A percentile compares a stretch with the other conserved stretches of the same genome.
phyloP scores from a whole-genome alignment of 768 basidiomycete species.

The Agaricus sinodeliciosus region DNA sequence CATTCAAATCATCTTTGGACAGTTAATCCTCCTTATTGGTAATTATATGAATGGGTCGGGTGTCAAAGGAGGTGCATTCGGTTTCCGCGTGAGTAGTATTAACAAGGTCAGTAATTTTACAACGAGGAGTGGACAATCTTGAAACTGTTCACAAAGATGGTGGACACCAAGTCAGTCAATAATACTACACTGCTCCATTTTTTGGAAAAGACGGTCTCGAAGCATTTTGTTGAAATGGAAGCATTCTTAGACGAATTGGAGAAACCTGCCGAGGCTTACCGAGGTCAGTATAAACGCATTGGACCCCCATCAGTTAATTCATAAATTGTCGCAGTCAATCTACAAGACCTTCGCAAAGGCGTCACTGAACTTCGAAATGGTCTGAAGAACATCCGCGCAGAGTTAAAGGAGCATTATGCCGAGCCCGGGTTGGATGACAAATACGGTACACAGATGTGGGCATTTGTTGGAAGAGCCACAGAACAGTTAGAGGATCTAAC shows the following conservation, averaged over 20 bases:
- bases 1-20: background rate
- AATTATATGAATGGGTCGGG: slow-evolving; percentile 99
- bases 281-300: slow-evolving; percentile 45
- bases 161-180: slow-evolving; percentile 94
- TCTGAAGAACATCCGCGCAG: slow-evolving; percentile 72
- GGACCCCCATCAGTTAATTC: background rate
- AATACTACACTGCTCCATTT: slow-evolving; percentile 95
- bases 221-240: slow-evolving; percentile 84
- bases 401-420: slow-evolving; percentile 74
- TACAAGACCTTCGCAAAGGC: slow-evolving; percentile 79
- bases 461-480: slow-evolving; percentile 72
- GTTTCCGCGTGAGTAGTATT: slow-evolving; percentile 95
- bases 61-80: slow-evolving; percentile 93
- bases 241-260: slow-evolving; percentile 83
- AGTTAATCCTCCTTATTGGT: slow-evolving; percentile 90
- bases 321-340: slow-evolving; percentile 51
- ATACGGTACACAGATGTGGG: slow-evolving; percentile 90
- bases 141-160: slow-evolving; percentile 49
- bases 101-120: slow-evolving; percentile 64
- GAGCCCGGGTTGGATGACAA: slow-evolving; percentile 65
- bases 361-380: slow-evolving; percentile 68
- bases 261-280: slow-evolving; percentile 87
- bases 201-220: slow-evolving; percentile 80
- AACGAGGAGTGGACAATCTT: background rate
- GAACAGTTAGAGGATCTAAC: slow-evolving; percentile 74